Evolutionary conservation across 1,284 basidiomycete species (phyloP), one percentile per base, ranked within the genome.

Genomic region (Melampsora occidentalis): DNA sequence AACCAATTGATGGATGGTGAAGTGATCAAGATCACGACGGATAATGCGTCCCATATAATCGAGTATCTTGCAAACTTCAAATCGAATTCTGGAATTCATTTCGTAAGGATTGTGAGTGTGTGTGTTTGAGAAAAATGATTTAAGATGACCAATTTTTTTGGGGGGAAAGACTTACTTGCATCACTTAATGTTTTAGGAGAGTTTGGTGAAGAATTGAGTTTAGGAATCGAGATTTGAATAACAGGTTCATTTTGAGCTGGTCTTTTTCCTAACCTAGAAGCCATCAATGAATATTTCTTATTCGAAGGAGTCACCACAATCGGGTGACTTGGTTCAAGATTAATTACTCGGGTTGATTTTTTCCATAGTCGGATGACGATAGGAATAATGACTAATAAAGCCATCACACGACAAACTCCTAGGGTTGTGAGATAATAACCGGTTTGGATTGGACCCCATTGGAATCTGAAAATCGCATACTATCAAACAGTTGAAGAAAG

Each of bases 371-470:
- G 33, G 63, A 81, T 79, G 28, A 75, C 49, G 35, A 79, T 18
- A 7, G 80, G 80, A 22, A 81, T 71, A 48, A 81, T 28, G 57
- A 77, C 61, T 57, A 79, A 25, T 46, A 81, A 77, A 18, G 77
- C 78, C 39, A 79, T 22, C 22, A 81, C 78, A 14, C 80, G 77
- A 14, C 69, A 59, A 67, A 71, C 33, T 22, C 80, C 80, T 57
- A 79, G 68, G 63, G 71, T 78, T 0, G 76, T 77, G n/a, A 81
- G 77, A 63, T 72, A 78, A 66, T 77, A 77, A 33, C 80, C 80
- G 51, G 78, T 78, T 61, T 79, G 69, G 31, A 49, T 46, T 0
- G 71, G 63, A 1, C 71, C 69, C 80, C 79, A 80, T 31, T 53
- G 63, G 65, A 79, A 80, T 57, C 67, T 78, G 79, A 18, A 72